phyloP scores from a whole-genome alignment of 2,329 filamentous ascomycete species.

The Juglanconis juglandina region DNA sequence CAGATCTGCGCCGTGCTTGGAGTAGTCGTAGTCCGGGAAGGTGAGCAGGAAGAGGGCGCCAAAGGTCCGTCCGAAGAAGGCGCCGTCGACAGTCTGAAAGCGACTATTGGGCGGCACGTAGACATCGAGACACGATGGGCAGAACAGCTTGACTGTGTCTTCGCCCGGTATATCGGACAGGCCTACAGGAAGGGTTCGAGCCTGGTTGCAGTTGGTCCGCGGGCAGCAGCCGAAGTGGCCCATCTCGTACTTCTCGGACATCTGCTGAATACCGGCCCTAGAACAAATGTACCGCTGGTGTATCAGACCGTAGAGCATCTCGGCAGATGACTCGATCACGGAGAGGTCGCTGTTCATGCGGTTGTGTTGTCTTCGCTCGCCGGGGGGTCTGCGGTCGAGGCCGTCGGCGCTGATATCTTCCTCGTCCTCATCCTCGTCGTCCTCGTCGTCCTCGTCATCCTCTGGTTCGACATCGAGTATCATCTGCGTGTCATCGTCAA shows the following conservation, averaged over 20 bases:
- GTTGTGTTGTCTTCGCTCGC: conserved; percentile 72
- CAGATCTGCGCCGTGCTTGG: conserved; percentile 64
- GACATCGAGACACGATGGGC: conserved; percentile 91
- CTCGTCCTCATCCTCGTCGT: conserved; percentile 73
- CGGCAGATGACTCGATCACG: conserved; percentile 95
- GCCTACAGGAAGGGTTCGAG: conserved; percentile 88
- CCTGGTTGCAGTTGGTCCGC: conserved; percentile 86
- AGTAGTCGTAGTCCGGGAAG: conserved; percentile 91
- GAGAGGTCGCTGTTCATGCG: conserved; percentile 90
- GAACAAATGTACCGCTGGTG: conserved; percentile 99
- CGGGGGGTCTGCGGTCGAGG: conserved; percentile 49
- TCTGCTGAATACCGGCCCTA: conserved; percentile 92
- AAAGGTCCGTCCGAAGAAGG: conserved; percentile 97
- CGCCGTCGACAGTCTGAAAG: conserved; percentile 95
- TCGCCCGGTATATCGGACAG: conserved; percentile 92
- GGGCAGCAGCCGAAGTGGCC: conserved; percentile 95
- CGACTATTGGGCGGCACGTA: conserved; percentile 96
- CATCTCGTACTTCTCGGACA: conserved; percentile 98
- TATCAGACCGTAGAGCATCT: conserved; percentile 96
- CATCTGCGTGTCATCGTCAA: conserved; percentile 56
- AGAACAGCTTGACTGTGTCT: conserved; percentile 98
- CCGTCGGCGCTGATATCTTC: conserved; percentile 68
- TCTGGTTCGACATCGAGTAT: conserved; percentile 97
- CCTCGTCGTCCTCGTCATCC: conserved; percentile 83
- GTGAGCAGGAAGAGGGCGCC: conserved; percentile 97